These are phyloP conservation scores for Eutrema yunnanense DNA, from an alignment of 345 rosid species.

Conservation along the genomic window DNA sequence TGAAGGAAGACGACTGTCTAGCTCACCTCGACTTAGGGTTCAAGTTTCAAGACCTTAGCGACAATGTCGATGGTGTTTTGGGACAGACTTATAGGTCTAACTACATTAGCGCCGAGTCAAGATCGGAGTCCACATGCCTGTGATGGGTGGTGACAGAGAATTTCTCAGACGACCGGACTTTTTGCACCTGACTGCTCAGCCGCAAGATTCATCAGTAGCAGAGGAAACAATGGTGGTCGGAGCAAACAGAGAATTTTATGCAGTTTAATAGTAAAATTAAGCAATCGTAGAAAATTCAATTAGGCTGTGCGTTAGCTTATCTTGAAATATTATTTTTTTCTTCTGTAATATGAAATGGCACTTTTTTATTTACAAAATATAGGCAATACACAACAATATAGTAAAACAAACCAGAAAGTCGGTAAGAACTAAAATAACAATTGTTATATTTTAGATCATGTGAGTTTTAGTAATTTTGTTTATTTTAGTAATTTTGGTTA, in stretches of 20 bases:
- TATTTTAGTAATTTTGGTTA: too few species aligned
- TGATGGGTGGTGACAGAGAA: slow-evolving; percentile 54
- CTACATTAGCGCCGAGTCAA: slow-evolving; percentile 52
- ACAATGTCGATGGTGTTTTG: slow-evolving; percentile 48
- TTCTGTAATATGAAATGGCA: too few species aligned
- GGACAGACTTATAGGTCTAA: slow-evolving; percentile 53
- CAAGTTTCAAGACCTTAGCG: slow-evolving; percentile 44
- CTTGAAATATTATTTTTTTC: too few species aligned
- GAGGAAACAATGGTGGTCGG: background rate
- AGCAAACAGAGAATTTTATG: background rate
- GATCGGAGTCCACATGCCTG: slow-evolving; percentile 56
- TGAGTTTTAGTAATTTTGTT: too few species aligned
- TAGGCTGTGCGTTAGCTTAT: too few species aligned
- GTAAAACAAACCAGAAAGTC: too few species aligned
- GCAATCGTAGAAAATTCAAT: too few species aligned
- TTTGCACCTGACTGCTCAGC: slow-evolving; percentile 47
- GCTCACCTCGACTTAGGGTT: slow-evolving; percentile 67
- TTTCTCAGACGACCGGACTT: slow-evolving; percentile 41
- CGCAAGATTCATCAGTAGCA: slow-evolving; percentile 28
- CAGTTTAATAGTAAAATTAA: too few species aligned
- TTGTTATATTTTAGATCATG: too few species aligned
- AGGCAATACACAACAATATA: too few species aligned
- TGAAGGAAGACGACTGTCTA: slow-evolving; percentile 53
- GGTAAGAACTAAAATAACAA: too few species aligned
- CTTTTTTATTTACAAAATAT: too few species aligned